These are phyloP conservation scores for Citrullus amarus DNA, from an alignment of 306 rosid genomes.

Conservation along the genomic window DNA sequence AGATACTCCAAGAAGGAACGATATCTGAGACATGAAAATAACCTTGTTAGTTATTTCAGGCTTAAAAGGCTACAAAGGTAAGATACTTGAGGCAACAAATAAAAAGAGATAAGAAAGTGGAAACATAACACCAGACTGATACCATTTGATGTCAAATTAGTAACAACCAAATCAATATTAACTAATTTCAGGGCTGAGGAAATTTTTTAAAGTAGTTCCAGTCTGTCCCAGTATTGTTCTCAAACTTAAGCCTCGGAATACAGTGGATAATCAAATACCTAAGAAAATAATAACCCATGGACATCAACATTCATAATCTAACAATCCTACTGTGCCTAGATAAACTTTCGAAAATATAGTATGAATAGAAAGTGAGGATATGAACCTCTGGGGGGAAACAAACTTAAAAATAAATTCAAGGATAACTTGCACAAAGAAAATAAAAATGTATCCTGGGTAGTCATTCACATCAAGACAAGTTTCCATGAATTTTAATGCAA, in stretches of 20 bases:
- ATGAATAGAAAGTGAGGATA: neutral
- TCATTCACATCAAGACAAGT: neutral
- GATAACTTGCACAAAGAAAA: neutral
- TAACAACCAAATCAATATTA: neutral
- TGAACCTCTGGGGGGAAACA: neutral
- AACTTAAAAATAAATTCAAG: neutral
- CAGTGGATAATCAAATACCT: neutral
- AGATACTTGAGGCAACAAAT: neutral
- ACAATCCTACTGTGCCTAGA: neutral
- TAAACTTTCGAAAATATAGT: neutral
- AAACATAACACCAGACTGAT: neutral
- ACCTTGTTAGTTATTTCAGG: neutral
- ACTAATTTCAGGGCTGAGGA: neutral
- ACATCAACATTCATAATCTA: neutral
- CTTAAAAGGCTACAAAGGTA: neutral
- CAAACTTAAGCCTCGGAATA: neutral
- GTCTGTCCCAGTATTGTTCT: neutral
- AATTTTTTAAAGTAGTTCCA: neutral
- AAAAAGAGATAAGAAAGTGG: neutral
- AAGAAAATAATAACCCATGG: neutral
- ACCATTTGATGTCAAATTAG: neutral
- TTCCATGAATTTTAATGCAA: neutral
- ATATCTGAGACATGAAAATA: slow-evolving; percentile 38
- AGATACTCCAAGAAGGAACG: slow-evolving; percentile 74
- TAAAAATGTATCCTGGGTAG: neutral